A percentile compares a stretch with the other conserved stretches of the same genome.
phyloP scores from a whole-genome alignment of 805 yeast genomes.

The Saccharomycopsis sp. region DNA sequence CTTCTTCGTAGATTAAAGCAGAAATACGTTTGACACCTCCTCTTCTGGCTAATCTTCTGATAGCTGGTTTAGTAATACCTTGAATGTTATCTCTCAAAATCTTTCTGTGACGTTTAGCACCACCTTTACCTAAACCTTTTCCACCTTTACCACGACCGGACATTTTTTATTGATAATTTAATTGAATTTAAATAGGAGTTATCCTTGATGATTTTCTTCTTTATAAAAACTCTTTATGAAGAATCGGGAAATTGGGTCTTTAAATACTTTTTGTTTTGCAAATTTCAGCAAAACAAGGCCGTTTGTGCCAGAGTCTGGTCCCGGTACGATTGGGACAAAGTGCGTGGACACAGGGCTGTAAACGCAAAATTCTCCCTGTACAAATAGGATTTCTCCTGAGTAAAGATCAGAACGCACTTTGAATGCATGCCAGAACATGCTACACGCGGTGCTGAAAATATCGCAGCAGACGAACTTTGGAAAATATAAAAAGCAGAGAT shows the following conservation, averaged over 20 bases:
- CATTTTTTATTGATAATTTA: slow-evolving; percentile 37
- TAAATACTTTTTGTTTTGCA: too few relatives aligned
- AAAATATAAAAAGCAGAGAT: background rate
- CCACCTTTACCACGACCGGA: slow-evolving; percentile 99
- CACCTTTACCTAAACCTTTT: slow-evolving; percentile 99
- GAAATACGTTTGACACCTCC: slow-evolving; percentile 99
- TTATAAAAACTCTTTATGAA: background rate
- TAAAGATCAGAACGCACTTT: too few relatives aligned
- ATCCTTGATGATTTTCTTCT: too few relatives aligned
- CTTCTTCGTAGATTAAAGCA: slow-evolving; percentile 97
- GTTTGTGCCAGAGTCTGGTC: background rate
- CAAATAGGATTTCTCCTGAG: too few relatives aligned
- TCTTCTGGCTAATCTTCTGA: slow-evolving; percentile 99
- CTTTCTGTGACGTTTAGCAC: slow-evolving; percentile 99
- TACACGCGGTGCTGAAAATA: background rate
- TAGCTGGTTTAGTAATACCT: slow-evolving; percentile 99
- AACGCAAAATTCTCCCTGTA: too few relatives aligned
- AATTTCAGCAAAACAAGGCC: too few relatives aligned
- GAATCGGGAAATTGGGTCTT: too few relatives aligned
- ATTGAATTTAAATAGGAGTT: too few relatives aligned
- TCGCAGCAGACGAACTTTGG: background rate
- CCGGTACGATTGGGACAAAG: background rate
- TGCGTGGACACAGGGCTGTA: background rate
- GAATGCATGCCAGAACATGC: background rate
- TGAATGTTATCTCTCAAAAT: slow-evolving; percentile 98